Evolutionary conservation across 2,329 filamentous ascomycete genomes (phyloP), one percentile per base, ranked within the genome.

Genomic region (Zasmidium cellare): DNA sequence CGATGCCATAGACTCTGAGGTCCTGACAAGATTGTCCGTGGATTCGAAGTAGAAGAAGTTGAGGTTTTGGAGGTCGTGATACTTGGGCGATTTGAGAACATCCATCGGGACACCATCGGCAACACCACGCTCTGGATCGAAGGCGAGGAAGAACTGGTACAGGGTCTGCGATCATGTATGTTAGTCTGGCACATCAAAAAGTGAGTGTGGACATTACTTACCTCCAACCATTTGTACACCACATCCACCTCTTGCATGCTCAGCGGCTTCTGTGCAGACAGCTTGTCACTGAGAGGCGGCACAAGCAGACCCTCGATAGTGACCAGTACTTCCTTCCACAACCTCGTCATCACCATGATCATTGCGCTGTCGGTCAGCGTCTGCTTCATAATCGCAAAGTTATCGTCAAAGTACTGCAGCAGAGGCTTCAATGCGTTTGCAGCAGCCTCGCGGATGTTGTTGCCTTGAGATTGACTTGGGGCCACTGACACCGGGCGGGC

Each of bases 31-130:
- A 67, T 90, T 92, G 60, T 96, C 90, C 1, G 92, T 96, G 28
- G 89, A 84, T 69, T 97, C 92, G 71, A 94, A 96, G 79, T 99
- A 99, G 81, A 97, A 99, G 82, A 97, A 99, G 79, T 96, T 96
- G 62, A 99, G 84, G 61, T 91, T 93, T 65, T 94, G 91, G 54
- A 99, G 85, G 75, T 99, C 94, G 79, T 97, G 92, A 80, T 96
- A 99, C 82, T 99, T 99, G 71, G 93, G 91, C 65, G 91, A 96
- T 76, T 96, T 96, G 71, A 99, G 84, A 28, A 97, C 87, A 73
- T 97, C 92, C 46, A 91, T 85, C 0, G 92, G 90, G 2, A 99
- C 91, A 64, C 94, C 94, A 59, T 94, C 84, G 22, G 90, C 90
- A 74, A 93, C 90, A 55, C 92, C 86, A 68, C 78, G 88, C 70